phyloP scores from a whole-genome alignment of 495 filamentous ascomycete species.

The Lasiosphaeris hirsuta region DNA sequence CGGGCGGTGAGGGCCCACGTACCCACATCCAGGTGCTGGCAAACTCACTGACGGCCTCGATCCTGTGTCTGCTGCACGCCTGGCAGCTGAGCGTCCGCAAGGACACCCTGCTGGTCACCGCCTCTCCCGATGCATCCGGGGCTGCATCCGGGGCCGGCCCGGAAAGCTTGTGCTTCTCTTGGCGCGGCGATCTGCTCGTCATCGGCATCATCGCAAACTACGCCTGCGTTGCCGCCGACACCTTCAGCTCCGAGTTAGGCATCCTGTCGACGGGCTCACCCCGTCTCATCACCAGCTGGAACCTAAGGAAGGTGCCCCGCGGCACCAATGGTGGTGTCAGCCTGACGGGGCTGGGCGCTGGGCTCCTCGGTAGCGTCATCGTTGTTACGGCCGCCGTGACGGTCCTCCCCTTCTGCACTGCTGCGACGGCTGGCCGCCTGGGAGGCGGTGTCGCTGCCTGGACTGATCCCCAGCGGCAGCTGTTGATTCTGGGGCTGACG shows the following conservation, averaged over 20 bases:
- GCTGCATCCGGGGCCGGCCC: slow-evolving; percentile 7
- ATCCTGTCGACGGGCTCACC: slow-evolving; percentile 76
- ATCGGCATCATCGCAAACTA: slow-evolving; percentile 71
- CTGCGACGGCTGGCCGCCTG: slow-evolving; percentile 27
- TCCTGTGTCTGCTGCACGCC: slow-evolving; percentile 68
- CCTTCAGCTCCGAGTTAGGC: slow-evolving; percentile 91
- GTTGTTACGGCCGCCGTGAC: slow-evolving; percentile 63
- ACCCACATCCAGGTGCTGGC: slow-evolving; percentile 88
- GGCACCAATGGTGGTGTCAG: slow-evolving; percentile 95
- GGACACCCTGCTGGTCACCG: slow-evolving; percentile 18
- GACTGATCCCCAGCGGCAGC: slow-evolving; percentile 46
- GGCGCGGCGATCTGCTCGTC: slow-evolving; percentile 54
- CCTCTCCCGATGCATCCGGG: slow-evolving; percentile 10
- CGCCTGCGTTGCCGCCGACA: slow-evolving; percentile 86
- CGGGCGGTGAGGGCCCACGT: slow-evolving; percentile 75
- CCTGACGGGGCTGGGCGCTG: slow-evolving; percentile 64
- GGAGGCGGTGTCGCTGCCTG: slow-evolving; percentile 42
- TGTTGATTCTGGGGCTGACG: slow-evolving; percentile 59
- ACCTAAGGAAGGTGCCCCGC: slow-evolving; percentile 68
- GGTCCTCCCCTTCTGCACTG: slow-evolving; percentile 66
- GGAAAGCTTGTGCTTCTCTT: slow-evolving; percentile 46
- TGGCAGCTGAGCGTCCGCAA: slow-evolving; percentile 54
- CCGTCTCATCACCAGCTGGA: slow-evolving; percentile 80
- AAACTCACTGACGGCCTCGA: slow-evolving; percentile 75
- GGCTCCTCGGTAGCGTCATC: slow-evolving; percentile 68